phyloP scores from a whole-genome alignment of 169 alveolate genomes.

The Condylostoma magnum region DNA sequence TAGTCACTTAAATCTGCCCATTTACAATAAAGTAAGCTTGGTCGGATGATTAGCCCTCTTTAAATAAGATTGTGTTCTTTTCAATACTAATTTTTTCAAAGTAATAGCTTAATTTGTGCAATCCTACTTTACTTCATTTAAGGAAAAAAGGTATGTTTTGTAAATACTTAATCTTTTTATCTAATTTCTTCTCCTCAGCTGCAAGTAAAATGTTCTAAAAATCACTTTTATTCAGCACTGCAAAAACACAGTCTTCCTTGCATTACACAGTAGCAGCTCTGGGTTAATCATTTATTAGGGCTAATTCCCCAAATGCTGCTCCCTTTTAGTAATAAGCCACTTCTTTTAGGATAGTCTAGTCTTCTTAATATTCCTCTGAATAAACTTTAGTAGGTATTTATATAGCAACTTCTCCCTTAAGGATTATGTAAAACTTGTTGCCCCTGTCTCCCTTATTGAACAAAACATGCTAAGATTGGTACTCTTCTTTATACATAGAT shows the following conservation, averaged over 20 bases:
- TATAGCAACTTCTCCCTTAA: slow-evolving; percentile 24
- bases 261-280: slow-evolving; percentile 27
- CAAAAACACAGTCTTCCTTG: not conserved
- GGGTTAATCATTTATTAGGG: slow-evolving; percentile 12
- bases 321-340: not conserved
- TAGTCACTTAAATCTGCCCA: no score
- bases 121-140: no score
- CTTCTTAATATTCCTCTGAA: not conserved
- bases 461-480: not conserved
- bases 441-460: slow-evolving; percentile 30
- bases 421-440: slow-evolving; percentile 10
- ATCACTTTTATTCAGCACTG: not conserved
- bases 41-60: no score
- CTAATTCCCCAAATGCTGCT: slow-evolving; percentile 15
- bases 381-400: slow-evolving; percentile 3
- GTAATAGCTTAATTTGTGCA: no score
- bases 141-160: not conserved
- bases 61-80: no score
- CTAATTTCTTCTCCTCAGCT: slow-evolving; percentile 5
- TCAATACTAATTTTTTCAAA: no score
- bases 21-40: no score
- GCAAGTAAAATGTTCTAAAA: not conserved
- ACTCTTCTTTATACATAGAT: not conserved
- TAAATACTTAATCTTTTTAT: not conserved
- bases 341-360: not conserved